Evolutionary conservation across 192 early-diverging fungal species (phyloP).

Genomic region (Gaertneriomyces semiglobifer): DNA sequence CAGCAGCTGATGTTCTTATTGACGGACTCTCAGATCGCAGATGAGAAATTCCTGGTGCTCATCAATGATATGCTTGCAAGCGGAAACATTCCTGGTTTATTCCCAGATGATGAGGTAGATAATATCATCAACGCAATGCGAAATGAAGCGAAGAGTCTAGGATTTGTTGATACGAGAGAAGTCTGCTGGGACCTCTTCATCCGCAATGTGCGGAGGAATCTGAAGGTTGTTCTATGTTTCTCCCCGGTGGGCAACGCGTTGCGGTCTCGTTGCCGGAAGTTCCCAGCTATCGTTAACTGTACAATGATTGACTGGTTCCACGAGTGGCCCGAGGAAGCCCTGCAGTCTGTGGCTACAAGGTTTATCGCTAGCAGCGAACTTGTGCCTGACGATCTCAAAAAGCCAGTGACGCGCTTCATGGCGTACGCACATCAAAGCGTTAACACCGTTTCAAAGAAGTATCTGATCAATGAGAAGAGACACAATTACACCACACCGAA

Average conservation of each 20-base stretch:
- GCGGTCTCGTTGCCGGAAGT: slow-evolving; percentile 57
- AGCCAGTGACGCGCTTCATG: slow-evolving; percentile 60
- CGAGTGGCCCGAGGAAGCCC: slow-evolving; percentile 59
- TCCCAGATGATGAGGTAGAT: slow-evolving; percentile 67
- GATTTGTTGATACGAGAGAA: slow-evolving; percentile 60
- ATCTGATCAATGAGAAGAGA: slow-evolving; percentile 61
- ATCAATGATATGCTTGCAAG: slow-evolving; percentile 66
- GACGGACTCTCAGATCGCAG: slow-evolving; percentile 62
- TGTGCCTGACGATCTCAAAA: slow-evolving; percentile 51
- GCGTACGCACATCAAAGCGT: slow-evolving; percentile 60
- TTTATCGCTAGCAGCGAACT: slow-evolving; percentile 57
- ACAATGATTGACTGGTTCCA: slow-evolving; percentile 69
- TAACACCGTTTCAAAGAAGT: slow-evolving; percentile 58
- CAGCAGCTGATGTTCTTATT: slow-evolving; percentile 61
- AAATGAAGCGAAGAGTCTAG: slow-evolving; percentile 58
- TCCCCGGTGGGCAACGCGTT: slow-evolving; percentile 64
- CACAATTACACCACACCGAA: slow-evolving; percentile 69
- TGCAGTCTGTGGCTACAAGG: slow-evolving; percentile 57
- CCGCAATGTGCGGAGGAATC: slow-evolving; percentile 48
- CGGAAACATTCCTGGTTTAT: slow-evolving; percentile 65
- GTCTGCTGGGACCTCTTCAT: slow-evolving; percentile 68
- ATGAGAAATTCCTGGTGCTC: slow-evolving; percentile 63
- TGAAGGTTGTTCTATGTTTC: slow-evolving; percentile 65
- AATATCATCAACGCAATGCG: slow-evolving; percentile 62
- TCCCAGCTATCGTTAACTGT: slow-evolving; percentile 59